phyloP scores from a whole-genome alignment of 148 eudicot genomes.

The Persicaria maculosa region DNA sequence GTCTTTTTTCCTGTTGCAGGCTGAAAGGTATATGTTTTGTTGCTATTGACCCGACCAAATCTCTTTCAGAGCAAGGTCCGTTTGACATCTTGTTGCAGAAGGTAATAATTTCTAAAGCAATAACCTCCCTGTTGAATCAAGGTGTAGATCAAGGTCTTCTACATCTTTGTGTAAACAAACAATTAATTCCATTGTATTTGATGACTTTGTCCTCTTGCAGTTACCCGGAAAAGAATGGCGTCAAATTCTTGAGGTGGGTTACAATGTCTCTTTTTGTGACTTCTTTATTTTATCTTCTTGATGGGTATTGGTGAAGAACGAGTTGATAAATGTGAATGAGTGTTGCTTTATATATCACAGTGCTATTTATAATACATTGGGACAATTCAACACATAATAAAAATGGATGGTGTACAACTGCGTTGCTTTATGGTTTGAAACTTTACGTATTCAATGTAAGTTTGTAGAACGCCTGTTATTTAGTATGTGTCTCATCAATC shows the following conservation, averaged over 20 bases:
- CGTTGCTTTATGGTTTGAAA: neutral
- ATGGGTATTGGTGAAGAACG: neutral
- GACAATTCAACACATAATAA: neutral
- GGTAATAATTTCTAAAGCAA: conserved; percentile 20
- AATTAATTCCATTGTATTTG: neutral
- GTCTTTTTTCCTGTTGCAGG: conserved; percentile 27
- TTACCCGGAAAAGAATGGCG: conserved; percentile 51
- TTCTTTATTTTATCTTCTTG: neutral
- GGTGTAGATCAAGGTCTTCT: neutral
- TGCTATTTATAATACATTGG: conserved; percentile 1
- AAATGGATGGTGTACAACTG: neutral
- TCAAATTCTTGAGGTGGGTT: conserved; percentile 60
- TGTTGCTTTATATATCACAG: neutral
- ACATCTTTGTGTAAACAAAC: neutral
- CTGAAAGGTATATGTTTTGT: conserved; percentile 52
- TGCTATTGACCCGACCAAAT: conserved; percentile 47
- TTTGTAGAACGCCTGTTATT: neutral
- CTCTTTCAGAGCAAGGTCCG: conserved; percentile 67
- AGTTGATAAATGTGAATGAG: neutral
- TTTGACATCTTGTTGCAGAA: conserved; percentile 63
- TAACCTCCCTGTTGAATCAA: neutral
- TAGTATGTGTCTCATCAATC: neutral
- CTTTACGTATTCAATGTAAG: neutral
- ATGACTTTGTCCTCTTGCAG: conserved; percentile 27
- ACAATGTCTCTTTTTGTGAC: neutral